Evolutionary conservation across 2,329 filamentous ascomycete genomes (phyloP).

Genomic region (Ophiosphaerella herpotricha): DNA sequence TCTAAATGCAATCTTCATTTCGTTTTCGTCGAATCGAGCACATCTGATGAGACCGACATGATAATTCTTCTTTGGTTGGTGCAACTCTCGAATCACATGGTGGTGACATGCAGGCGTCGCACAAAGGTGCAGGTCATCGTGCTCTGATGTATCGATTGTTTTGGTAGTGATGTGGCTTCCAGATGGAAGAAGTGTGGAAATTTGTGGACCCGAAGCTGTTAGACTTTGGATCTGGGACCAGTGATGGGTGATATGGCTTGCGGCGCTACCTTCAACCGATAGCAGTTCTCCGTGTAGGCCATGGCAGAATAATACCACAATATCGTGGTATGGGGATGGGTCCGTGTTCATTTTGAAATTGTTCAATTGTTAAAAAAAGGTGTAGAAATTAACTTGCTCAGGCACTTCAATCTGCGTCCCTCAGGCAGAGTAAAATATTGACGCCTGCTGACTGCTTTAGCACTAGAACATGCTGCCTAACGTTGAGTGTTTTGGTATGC

Average conservation of each 20-base stretch:
- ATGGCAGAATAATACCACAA: conserved; percentile 4
- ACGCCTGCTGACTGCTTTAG: too few relatives aligned
- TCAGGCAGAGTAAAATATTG: too few relatives aligned
- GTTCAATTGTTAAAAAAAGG: background rate
- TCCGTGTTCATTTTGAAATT: conserved; percentile 6
- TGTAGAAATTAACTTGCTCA: background rate
- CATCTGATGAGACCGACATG: background rate
- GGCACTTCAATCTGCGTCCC: background rate
- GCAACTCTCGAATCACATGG: background rate
- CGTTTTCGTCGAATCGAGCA: background rate
- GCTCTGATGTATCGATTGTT: background rate
- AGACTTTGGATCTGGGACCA: conserved; percentile 9
- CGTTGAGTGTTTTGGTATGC: too few relatives aligned
- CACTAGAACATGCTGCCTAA: too few relatives aligned
- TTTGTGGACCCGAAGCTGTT: background rate
- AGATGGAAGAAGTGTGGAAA: background rate
- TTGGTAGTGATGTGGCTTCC: background rate
- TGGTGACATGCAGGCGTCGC: background rate
- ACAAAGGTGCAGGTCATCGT: background rate
- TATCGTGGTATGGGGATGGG: conserved; percentile 4
- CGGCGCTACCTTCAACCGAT: background rate
- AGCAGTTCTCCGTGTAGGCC: conserved; percentile 2
- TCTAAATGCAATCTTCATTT: background rate
- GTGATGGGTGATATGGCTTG: background rate
- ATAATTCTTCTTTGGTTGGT: background rate